Base-by-base conservation (phyloP, 1,139 yeast genomes). In the Eremothecium gossypii region DNA sequence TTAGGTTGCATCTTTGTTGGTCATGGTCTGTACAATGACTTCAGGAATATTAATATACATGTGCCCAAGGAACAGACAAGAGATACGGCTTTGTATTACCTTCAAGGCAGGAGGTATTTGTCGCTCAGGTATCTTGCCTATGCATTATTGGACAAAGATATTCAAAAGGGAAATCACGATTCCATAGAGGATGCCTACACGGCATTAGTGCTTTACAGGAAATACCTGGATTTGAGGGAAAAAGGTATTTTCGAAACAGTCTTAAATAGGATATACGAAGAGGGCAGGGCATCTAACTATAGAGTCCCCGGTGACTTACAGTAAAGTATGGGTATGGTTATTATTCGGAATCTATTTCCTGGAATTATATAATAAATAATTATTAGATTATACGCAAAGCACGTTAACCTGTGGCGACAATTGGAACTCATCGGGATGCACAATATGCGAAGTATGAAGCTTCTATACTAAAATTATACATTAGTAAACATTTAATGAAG, bases 161-260 rank as follows among this genome's bases (percentile, higher is more conserved):
- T 93, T 14, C 98, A 93, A 61, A 79, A 78, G 2, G 95, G 94
- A 1, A 89, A 89, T 58, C 99, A 93, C 61, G 97, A 93, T 60
- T 89, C 97, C 1, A 86, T 91, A 37, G 98, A 93, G 58, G 99
- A 93, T 66, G 97, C 99, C 0, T 68, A 73, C 44, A 82, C 93
- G 9, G 98, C 99, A 0, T 70, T 93, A 51, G 64, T 76, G 41
- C 67, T 93, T 36, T 93, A 84, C 65, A 76, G 77, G 50, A 79
- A 77, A 57, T 89, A 84, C 55, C 64, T 75, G 53, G 79, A 79
- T 51, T 68, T 89, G 49, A 67, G 68, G 44, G 70, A 68, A 3
- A 61, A 65, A 0, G 91, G 84, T 0, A 70, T 68, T 27, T 74
- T 89, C 47, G 85, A 83, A 34, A 64, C 63, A 7, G 71, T 76